Evolutionary conservation across 2,329 filamentous ascomycete species (phyloP).

Genomic region (Rhynchosporium graminicola): DNA sequence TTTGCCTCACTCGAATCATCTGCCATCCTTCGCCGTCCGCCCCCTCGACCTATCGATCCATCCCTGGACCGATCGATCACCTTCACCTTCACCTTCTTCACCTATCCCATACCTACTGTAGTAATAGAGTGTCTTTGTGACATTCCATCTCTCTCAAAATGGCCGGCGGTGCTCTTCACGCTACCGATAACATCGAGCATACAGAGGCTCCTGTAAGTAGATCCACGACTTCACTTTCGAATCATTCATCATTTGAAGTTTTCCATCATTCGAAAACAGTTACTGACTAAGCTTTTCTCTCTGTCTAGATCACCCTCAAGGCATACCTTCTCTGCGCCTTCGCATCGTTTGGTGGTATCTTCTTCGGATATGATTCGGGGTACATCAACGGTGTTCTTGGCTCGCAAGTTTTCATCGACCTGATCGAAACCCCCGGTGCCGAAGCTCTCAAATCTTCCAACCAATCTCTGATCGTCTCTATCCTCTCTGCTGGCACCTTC

Average conservation of each 20-base stretch:
- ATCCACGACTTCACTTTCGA: background rate
- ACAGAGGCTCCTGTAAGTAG: slow-evolving; percentile 59
- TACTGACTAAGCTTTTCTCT: background rate
- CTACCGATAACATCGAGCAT: slow-evolving; percentile 52
- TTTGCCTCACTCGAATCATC: background rate
- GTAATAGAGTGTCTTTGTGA: slow-evolving; percentile 4
- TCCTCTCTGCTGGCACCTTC: slow-evolving; percentile 78
- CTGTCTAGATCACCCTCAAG: slow-evolving; percentile 55
- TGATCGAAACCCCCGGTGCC: slow-evolving; percentile 39
- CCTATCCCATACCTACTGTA: no score
- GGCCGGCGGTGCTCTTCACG: slow-evolving; percentile 12
- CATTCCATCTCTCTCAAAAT: slow-evolving; percentile 11
- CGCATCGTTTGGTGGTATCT: slow-evolving; percentile 62
- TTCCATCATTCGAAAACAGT: background rate
- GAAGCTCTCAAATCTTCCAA: slow-evolving; percentile 70
- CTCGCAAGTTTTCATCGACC: slow-evolving; percentile 45
- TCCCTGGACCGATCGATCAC: background rate
- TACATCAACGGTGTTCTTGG: slow-evolving; percentile 67
- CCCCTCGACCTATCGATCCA: background rate
- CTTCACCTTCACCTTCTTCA: no score
- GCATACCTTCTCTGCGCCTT: slow-evolving; percentile 69
- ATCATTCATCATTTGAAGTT: background rate
- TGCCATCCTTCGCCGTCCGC: slow-evolving; percentile 2
- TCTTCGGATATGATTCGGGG: slow-evolving; percentile 69
- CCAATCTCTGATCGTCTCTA: slow-evolving; percentile 35